phyloP scores from a whole-genome alignment of 805 yeast species.

The Myxozyma udenii region DNA sequence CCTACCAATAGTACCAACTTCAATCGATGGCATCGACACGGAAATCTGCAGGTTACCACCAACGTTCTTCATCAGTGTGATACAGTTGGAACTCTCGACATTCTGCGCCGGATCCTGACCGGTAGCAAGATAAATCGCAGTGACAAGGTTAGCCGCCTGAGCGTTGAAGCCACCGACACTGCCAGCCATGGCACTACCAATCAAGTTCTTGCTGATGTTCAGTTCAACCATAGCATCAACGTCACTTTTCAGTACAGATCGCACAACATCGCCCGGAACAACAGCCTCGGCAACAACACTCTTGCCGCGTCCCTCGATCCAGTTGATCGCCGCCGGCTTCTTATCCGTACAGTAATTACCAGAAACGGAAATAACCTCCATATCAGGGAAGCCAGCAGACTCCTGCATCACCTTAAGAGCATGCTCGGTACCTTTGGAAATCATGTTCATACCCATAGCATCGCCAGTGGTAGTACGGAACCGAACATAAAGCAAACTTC shows the following conservation, averaged over 20 bases:
- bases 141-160: slow-evolving; percentile 93
- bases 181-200: slow-evolving; percentile 99
- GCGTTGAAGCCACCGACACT: slow-evolving; percentile 97
- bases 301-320: slow-evolving; percentile 99
- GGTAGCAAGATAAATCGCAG: slow-evolving; percentile 89
- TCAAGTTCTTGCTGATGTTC: slow-evolving; percentile 81
- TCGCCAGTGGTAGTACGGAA: slow-evolving; percentile 99
- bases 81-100: slow-evolving; percentile 96
- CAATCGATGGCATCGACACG: slow-evolving; percentile 99
- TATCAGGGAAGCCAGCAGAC: slow-evolving; percentile 89
- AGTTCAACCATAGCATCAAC: slow-evolving; percentile 89
- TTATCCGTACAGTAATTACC: slow-evolving; percentile 98
- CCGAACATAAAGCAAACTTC: slow-evolving; percentile 80
- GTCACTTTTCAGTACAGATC: slow-evolving; percentile 80
- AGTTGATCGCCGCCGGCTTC: slow-evolving; percentile 95
- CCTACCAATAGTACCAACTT: slow-evolving; percentile 88
- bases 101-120: slow-evolving; percentile 99
- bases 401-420: slow-evolving; percentile 80
- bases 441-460: slow-evolving; percentile 99
- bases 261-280: slow-evolving; percentile 77
- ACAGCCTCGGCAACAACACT: slow-evolving; percentile 95
- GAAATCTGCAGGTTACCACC: slow-evolving; percentile 81
- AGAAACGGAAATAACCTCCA: slow-evolving; percentile 87
- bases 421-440: slow-evolving; percentile 93
- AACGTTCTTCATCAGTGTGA: slow-evolving; percentile 84